Evolutionary conservation across 225 moss, liverwort and hornwort species (phyloP), one percentile per base, ranked within the genome.

Genomic region (Bryum argenteum): DNA sequence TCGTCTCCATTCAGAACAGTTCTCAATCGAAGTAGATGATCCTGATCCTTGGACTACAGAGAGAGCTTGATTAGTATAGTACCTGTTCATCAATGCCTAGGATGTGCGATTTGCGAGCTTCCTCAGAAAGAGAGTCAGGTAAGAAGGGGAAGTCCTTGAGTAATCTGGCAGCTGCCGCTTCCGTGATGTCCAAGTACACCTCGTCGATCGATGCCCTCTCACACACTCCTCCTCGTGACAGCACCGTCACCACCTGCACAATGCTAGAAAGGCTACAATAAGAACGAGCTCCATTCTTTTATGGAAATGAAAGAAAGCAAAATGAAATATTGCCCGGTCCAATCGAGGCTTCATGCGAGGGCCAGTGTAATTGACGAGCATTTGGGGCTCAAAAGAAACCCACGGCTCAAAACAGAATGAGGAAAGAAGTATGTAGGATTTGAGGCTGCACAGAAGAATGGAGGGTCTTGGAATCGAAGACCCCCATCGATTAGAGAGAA

Each of bases 131-230:
- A 39, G 56, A 79, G 67, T 76, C 59, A 28, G 62, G 15, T 22
- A 78, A 28, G 40, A 78, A 78, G 47, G 89, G 86, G 69, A 83
- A 83, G 37, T 78, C 78, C 19, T 83, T 54, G 26, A 78, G 63
- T 43, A 97, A 84, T 44, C 89, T 83, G 50, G 78, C 75, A 66
- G 72, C 69, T 28, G 90, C 90, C 44, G 96, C 87, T 75, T 94
- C 96, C 71, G 96, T 94, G 67, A 97, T 77, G 79, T 94, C 96
- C 74, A 97, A 80, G 76, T 90, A 97, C 55, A 92, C 93, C 80
- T 94, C 96, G 71, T 97, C 94, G 67, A 97, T 94, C 61, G 96
- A 94, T 38, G 93, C 89, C 64, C 96, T 87, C 86, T 91, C 91
- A 81, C 94, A 92, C 56, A 88, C 68, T 20, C 96, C 91, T 66